These are phyloP conservation scores for Orbilia oligospora DNA, from an alignment of 2,329 filamentous ascomycete species.

Conservation along the genomic window DNA sequence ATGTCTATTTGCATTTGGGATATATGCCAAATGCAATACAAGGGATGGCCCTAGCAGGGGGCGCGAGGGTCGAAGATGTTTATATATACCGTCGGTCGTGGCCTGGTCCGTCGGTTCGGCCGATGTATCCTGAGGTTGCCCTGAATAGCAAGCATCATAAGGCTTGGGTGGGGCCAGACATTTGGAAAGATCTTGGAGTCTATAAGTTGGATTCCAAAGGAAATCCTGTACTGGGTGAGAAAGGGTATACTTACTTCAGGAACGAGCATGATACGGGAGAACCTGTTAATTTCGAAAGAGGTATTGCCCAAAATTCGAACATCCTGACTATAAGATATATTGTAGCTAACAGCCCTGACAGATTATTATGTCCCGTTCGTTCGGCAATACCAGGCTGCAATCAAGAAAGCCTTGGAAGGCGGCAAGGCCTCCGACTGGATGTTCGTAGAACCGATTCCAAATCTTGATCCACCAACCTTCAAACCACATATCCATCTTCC, in stretches of 20 bases:
- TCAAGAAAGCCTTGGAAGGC: slow-evolving; percentile 66
- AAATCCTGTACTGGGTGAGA: slow-evolving; percentile 63
- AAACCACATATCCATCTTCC: slow-evolving; percentile 47
- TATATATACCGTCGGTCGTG: slow-evolving; percentile 68
- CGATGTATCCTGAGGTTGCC: slow-evolving; percentile 65
- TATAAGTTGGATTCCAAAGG: slow-evolving; percentile 66
- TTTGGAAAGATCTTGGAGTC: slow-evolving; percentile 68
- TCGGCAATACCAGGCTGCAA: slow-evolving; percentile 64
- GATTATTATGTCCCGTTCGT: slow-evolving; percentile 69
- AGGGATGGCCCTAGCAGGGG: slow-evolving; percentile 68
- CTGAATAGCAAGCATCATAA: slow-evolving; percentile 67
- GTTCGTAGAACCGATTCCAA: slow-evolving; percentile 68
- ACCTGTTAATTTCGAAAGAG: slow-evolving; percentile 68
- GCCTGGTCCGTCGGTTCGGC: slow-evolving; percentile 67
- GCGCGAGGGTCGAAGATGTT: slow-evolving; percentile 66
- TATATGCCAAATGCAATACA: slow-evolving; percentile 67
- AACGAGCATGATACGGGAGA: slow-evolving; percentile 67
- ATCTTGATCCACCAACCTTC: slow-evolving; percentile 68
- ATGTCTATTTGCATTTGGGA: slow-evolving; percentile 68
- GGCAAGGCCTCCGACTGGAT: slow-evolving; percentile 65
- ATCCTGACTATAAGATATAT: background rate
- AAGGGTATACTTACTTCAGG: slow-evolving; percentile 66
- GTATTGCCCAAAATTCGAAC: background rate
- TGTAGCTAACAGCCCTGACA: background rate
- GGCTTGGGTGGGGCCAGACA: slow-evolving; percentile 62